Evolutionary conservation across 2,329 filamentous ascomycete genomes (phyloP), one percentile per base, ranked within the genome.

Genomic region (Xylaria sp.): DNA sequence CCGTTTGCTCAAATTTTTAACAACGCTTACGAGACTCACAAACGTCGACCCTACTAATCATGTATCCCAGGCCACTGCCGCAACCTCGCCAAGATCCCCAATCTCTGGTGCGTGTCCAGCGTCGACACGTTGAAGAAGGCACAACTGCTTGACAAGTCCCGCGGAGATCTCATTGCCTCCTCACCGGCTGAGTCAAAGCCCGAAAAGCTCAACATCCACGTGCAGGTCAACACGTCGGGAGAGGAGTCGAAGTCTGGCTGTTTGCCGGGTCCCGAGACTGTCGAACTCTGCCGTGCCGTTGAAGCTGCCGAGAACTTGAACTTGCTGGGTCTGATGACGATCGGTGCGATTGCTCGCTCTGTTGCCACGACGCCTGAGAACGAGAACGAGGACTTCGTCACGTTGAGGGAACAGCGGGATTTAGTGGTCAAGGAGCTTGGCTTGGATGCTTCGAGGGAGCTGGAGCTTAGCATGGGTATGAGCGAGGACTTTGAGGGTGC

Each of bases 401-500:
- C 77, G 3, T 74, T 99, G 70, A 79, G 78, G 54, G 81, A 88
- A 69, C 87, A 89, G 71, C 79, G 90, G 58, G 89, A 95, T 72
- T 74, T 83, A 11, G 85, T 97, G 1, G 83, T 80, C 2, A 70
- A 76, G 69, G 87, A 86, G 66, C 69, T 92, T 55, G 83, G 79
- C 0, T 66, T 85, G 47, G 72, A 78, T 30, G 42, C 71, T 70
- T 0, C 57, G 77, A 54, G 72, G 79, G 13, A 75, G 78, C 72
- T 97, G 68, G 92, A 97, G 78, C 74, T 97, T 75, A 97, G 92
- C 75, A 99, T 99, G 93, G 93, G 93, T 5, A 99, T 99, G 94
- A 97, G 92, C 72, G 86, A 91, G 70, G 94, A 99, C 74, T 99
- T 93, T 73, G 92, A 96, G 78, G 89, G 88, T 6, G 94, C 94